Evolutionary conservation across 2,329 filamentous ascomycete species (phyloP).

Genomic region (Davidsoniella eucalypti): DNA sequence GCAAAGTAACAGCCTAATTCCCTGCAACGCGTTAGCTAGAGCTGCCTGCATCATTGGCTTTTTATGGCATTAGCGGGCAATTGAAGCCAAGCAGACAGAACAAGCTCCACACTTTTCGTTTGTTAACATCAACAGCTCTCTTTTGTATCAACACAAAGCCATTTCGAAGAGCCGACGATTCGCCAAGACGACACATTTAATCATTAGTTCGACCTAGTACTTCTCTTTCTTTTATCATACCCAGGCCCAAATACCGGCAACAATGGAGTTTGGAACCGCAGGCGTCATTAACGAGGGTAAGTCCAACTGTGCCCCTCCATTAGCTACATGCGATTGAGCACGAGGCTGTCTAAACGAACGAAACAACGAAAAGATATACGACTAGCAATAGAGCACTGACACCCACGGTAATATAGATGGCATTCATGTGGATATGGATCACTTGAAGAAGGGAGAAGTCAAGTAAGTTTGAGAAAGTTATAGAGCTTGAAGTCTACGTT

Average conservation of each 20-base stretch:
- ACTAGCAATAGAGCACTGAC: slow-evolving; percentile 14
- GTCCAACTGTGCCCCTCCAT: slow-evolving; percentile 13
- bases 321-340: slow-evolving; percentile 7
- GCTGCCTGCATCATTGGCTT: slow-evolving; percentile 12
- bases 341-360: slow-evolving; percentile 5
- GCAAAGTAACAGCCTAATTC: not conserved
- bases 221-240: not conserved
- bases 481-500: not conserved
- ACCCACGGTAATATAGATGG: slow-evolving; percentile 51
- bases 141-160: too few species aligned
- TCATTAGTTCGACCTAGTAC: not conserved
- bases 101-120: too few species aligned
- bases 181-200: not conserved
- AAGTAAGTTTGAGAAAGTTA: slow-evolving; percentile 50
- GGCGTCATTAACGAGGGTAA: slow-evolving; percentile 49
- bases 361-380: not conserved
- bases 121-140: too few species aligned
- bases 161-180: too few species aligned
- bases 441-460: slow-evolving; percentile 95
- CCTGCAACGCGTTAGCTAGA: slow-evolving; percentile 12
- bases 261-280: slow-evolving; percentile 48
- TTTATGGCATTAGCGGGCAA: not conserved
- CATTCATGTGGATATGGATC: slow-evolving; percentile 97
- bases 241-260: not conserved
- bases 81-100: not conserved